A percentile compares a stretch with the other conserved stretches of the same genome.
These are phyloP conservation scores for Polytolypa hystricis DNA, from an alignment of 2,329 filamentous ascomycete species.

Conservation along the genomic window DNA sequence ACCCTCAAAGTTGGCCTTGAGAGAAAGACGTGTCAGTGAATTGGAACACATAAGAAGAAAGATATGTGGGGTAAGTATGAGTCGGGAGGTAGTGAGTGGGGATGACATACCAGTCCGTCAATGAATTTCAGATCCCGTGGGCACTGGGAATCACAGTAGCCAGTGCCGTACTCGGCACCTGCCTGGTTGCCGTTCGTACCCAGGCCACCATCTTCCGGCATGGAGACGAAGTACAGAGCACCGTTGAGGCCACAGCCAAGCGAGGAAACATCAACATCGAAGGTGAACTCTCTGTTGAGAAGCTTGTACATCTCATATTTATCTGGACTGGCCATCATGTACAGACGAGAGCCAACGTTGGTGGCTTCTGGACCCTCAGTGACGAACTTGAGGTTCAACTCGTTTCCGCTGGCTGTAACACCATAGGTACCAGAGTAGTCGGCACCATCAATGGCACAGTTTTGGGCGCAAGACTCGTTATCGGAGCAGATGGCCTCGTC, in stretches of 20 bases:
- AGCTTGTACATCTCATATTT: constrained; percentile 57
- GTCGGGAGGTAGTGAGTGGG: too few relatives aligned
- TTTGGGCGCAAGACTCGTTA: constrained; percentile 40
- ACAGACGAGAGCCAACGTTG: constrained; percentile 45
- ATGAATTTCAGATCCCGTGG: constrained; percentile 43
- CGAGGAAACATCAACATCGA: constrained; percentile 59
- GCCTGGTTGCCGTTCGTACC: constrained; percentile 41
- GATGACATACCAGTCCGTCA: constrained; percentile 35
- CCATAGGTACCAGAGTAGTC: constrained; percentile 44
- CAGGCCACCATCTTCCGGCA: constrained; percentile 50
- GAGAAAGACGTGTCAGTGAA: constrained; percentile 9
- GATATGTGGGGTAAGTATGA: too few relatives aligned
- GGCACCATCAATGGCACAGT: constrained; percentile 48
- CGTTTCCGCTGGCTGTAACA: constrained; percentile 39
- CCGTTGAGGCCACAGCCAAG: constrained; percentile 61
- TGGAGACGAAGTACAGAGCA: constrained; percentile 55
- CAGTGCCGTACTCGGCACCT: constrained; percentile 50
- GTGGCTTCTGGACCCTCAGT: constrained; percentile 23
- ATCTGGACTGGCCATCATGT: constrained; percentile 51
- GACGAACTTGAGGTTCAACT: constrained; percentile 40
- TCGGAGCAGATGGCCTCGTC: constrained; percentile 39
- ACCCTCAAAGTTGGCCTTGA: constrained; percentile 44
- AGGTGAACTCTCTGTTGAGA: constrained; percentile 58
- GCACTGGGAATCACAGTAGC: constrained; percentile 55
- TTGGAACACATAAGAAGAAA: too few relatives aligned